Percentiles rank a stretch among this genome's conserved stretches.
phyloP scores from a whole-genome alignment of 805 yeast genomes.

The Saturnispora sekii region DNA sequence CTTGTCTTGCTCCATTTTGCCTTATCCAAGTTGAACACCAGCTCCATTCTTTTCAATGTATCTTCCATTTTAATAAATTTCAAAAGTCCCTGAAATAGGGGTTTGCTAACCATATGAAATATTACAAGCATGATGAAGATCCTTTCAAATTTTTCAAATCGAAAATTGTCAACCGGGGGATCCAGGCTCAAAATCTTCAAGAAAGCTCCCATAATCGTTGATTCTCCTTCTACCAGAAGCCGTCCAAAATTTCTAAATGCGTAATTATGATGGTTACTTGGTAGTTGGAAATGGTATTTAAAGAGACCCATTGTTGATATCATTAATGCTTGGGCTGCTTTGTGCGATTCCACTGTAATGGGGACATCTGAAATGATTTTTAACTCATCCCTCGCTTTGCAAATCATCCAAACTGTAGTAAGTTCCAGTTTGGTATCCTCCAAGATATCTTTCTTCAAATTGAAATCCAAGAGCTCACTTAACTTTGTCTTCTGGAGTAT shows the following conservation, averaged over 20 bases:
- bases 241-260: slow-evolving; percentile 22
- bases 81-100: slow-evolving; percentile 12
- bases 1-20: neutral
- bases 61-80: slow-evolving; percentile 5
- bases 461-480: neutral
- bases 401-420: slow-evolving; percentile 19
- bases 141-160: slow-evolving; percentile 17
- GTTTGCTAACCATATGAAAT: slow-evolving; percentile 16
- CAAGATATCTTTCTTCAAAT: neutral
- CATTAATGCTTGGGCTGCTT: slow-evolving; percentile 12
- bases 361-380: slow-evolving; percentile 8
- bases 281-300: slow-evolving; percentile 23
- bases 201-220: slow-evolving; percentile 12
- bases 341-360: slow-evolving; percentile 11
- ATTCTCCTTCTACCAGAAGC: slow-evolving; percentile 10
- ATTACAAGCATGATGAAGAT: slow-evolving; percentile 15
- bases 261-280: slow-evolving; percentile 16
- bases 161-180: slow-evolving; percentile 13
- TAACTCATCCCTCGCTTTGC: slow-evolving; percentile 14
- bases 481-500: neutral
- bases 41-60: slow-evolving; percentile 4
- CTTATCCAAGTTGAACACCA: slow-evolving; percentile 5
- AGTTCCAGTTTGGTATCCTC: slow-evolving; percentile 19
- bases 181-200: slow-evolving; percentile 10
- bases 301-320: slow-evolving; percentile 15